Evolutionary conservation across 768 basidiomycete species (phyloP).

Genomic region (Dioszegia aurantiaca): DNA sequence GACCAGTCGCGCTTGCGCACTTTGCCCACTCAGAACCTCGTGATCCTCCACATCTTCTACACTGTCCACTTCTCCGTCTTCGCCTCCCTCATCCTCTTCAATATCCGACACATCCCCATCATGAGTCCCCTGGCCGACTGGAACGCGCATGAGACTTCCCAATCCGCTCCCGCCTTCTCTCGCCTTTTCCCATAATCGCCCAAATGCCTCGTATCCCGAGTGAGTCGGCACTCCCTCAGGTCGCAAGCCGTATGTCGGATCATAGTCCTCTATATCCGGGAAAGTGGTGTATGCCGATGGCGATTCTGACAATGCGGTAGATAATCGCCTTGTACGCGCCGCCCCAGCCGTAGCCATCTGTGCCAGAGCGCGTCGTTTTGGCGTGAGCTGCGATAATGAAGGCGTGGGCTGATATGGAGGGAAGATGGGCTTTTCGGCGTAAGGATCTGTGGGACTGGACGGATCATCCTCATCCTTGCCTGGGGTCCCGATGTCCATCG

Average conservation of each 20-base stretch:
- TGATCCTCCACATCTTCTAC: slow-evolving; percentile 12
- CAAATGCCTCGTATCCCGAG: slow-evolving; percentile 74
- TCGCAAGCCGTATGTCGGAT: slow-evolving; percentile 92
- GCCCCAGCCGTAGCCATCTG: slow-evolving; percentile 16
- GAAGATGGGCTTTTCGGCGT: slow-evolving; percentile 44
- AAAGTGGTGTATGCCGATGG: slow-evolving; percentile 55
- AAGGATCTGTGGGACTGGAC: slow-evolving; percentile 26
- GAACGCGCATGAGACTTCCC: slow-evolving; percentile 54
- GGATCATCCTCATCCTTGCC: slow-evolving; percentile 24
- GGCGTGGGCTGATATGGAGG: slow-evolving; percentile 38
- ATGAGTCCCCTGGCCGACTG: slow-evolving; percentile 54
- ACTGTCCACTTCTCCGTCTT: slow-evolving; percentile 43
- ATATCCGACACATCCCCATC: slow-evolving; percentile 50
- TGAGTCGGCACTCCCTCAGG: slow-evolving; percentile 86
- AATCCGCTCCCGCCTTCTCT: slow-evolving; percentile 48
- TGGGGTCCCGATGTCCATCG: slow-evolving; percentile 9
- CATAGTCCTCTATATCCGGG: slow-evolving; percentile 78
- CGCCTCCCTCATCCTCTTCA: slow-evolving; percentile 25
- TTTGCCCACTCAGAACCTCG: slow-evolving; percentile 4
- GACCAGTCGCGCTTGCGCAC: not conserved
- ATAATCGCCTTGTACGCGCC: slow-evolving; percentile 23
- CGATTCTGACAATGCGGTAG: slow-evolving; percentile 38
- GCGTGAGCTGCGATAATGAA: slow-evolving; percentile 25
- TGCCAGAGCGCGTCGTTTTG: slow-evolving; percentile 22
- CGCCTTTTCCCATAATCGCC: slow-evolving; percentile 60